Evolutionary conservation across 306 rosid genomes (phyloP).

Genomic region (Cajanus cajan): DNA sequence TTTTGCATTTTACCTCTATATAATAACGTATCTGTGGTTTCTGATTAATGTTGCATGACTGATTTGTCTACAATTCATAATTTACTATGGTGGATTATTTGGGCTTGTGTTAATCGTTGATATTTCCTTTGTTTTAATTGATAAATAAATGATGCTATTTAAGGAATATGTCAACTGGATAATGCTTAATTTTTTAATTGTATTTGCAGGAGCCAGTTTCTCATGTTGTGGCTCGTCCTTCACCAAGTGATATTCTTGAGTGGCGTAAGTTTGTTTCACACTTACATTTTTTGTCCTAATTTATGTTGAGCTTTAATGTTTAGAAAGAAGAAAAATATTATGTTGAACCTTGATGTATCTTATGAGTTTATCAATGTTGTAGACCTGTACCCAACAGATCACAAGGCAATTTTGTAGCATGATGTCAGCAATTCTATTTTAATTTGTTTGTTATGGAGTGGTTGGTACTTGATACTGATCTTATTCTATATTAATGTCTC

Average conservation of each 20-base stretch:
- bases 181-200: conserved; percentile 32
- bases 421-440: conserved; percentile 17
- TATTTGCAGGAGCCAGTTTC: conserved; percentile 90
- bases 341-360: background rate
- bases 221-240: conserved; percentile 92
- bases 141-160: background rate
- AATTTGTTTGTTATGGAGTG: conserved; percentile 11
- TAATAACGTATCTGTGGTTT: background rate
- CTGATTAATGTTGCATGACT: conserved; percentile 1
- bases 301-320: background rate
- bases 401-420: background rate
- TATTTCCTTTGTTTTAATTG: background rate
- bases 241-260: conserved; percentile 92
- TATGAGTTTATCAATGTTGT: background rate
- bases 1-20: conserved; percentile 16
- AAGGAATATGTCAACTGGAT: background rate
- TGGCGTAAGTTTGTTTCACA: conserved; percentile 80
- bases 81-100: background rate
- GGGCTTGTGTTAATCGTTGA: conserved; percentile 10
- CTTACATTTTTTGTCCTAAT: background rate
- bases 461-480: conserved; percentile 33
- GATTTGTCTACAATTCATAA: background rate
- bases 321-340: background rate
- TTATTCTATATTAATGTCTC: conserved; percentile 30
- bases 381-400: background rate